Conservation (phyloP, 2,329 filamentous ascomycete genomes). For the Mycosphaerella sp. region DNA sequence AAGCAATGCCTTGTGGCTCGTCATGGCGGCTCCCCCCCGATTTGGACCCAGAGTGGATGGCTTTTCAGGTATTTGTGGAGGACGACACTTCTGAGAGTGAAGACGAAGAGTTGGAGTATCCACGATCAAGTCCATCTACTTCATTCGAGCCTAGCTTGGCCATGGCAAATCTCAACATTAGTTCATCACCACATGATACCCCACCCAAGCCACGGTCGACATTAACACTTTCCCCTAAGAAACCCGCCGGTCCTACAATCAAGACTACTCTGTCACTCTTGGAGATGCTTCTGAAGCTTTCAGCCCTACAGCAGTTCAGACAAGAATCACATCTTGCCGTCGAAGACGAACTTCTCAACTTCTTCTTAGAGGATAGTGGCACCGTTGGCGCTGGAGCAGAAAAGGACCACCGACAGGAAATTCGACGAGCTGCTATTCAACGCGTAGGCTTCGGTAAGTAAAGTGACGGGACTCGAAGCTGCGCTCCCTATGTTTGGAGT, state of each 20-base stretch:
- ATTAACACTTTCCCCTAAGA: conserved; percentile 29
- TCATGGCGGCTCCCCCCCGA: conserved; percentile 42
- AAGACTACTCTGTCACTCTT: conserved; percentile 70
- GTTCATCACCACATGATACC: conserved; percentile 19
- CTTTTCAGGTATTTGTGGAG: conserved; percentile 75
- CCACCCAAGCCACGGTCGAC: conserved; percentile 24
- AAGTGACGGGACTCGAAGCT: too few relatives aligned
- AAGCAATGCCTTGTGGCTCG: neutral
- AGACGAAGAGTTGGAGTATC: conserved; percentile 34
- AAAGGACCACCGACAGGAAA: conserved; percentile 53
- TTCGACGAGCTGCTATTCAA: conserved; percentile 54
- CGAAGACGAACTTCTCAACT: conserved; percentile 79
- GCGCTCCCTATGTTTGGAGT: too few relatives aligned
- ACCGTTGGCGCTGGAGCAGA: conserved; percentile 61
- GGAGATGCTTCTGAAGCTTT: conserved; percentile 80
- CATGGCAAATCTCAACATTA: conserved; percentile 45
- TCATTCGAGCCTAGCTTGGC: conserved; percentile 39
- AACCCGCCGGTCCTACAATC: conserved; percentile 38
- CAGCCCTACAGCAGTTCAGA: conserved; percentile 85
- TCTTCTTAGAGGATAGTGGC: conserved; percentile 69
- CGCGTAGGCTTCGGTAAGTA: conserved; percentile 55
- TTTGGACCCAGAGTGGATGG: conserved; percentile 84
- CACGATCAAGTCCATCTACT: conserved; percentile 19
- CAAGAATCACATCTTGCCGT: conserved; percentile 85
- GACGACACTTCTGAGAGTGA: conserved; percentile 47